Conservation (phyloP, 345 rosid genomes). For the Boechera divaricarpa region DNA sequence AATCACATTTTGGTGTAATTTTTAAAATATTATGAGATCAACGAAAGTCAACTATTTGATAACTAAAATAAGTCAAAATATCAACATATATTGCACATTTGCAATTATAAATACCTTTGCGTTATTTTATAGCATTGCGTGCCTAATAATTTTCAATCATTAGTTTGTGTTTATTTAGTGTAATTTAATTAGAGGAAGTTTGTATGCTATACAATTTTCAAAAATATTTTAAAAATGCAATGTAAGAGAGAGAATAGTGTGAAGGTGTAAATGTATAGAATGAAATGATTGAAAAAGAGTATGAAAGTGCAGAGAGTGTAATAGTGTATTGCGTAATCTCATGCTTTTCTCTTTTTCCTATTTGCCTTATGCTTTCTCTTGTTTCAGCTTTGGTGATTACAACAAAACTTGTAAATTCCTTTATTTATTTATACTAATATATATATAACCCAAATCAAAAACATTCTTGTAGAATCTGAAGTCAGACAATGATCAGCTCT, state of each 20-base stretch:
- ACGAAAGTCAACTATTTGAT: no score
- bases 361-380: conserved; percentile 38
- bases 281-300: conserved; percentile 34
- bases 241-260: conserved; percentile 7
- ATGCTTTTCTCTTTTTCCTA: conserved; percentile 32
- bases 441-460: conserved; percentile 4
- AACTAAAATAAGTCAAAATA: neutral
- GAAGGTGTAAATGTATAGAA: conserved; percentile 8
- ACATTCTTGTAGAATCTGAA: conserved; percentile 29
- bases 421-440: no score
- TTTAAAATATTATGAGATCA: no score
- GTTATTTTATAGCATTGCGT: conserved; percentile 4
- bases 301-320: conserved; percentile 26
- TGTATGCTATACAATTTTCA: neutral
- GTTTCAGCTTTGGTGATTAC: conserved; percentile 43
- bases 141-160: conserved; percentile 38
- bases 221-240: neutral
- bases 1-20: no score
- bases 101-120: neutral
- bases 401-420: conserved; percentile 38
- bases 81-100: conserved; percentile 4
- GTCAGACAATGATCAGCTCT: conserved; percentile 34
- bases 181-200: neutral
- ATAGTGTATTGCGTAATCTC: conserved; percentile 32
- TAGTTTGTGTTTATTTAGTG: conserved; percentile 5